These are phyloP conservation scores for Fusarium citri DNA, from an alignment of 2,329 filamentous ascomycete genomes.

Conservation along the genomic window DNA sequence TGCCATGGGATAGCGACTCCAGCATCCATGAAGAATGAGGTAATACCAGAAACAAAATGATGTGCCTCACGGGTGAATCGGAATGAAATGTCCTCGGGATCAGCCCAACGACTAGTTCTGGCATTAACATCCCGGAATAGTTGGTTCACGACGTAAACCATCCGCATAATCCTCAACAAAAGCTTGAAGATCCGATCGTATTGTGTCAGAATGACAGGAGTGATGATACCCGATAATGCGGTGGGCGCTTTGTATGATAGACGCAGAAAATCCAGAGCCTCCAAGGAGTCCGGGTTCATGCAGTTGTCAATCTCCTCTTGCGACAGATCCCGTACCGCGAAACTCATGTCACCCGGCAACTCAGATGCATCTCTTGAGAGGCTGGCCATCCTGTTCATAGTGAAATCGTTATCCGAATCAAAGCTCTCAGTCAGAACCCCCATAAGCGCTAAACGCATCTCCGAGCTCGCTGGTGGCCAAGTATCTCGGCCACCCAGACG, in stretches of 20 bases:
- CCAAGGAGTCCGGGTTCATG: constrained; percentile 83
- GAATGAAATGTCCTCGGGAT: constrained; percentile 55
- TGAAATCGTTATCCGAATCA: constrained; percentile 44
- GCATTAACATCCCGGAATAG: constrained; percentile 69
- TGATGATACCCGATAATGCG: constrained; percentile 79
- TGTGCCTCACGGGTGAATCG: constrained; percentile 81
- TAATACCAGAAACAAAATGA: constrained; percentile 79
- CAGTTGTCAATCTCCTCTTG: constrained; percentile 83
- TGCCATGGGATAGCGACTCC: constrained; percentile 81
- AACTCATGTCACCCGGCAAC: constrained; percentile 79
- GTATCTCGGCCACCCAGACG: constrained; percentile 82
- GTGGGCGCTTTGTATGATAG: constrained; percentile 84
- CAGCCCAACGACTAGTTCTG: constrained; percentile 50
- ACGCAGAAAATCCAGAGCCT: constrained; percentile 92
- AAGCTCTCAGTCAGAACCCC: constrained; percentile 85
- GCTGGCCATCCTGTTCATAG: constrained; percentile 43
- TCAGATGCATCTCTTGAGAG: constrained; percentile 49
- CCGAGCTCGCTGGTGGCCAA: constrained; percentile 95
- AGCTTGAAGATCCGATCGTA: constrained; percentile 90
- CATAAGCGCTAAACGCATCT: constrained; percentile 89
- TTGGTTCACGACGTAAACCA: constrained; percentile 79
- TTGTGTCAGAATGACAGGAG: constrained; percentile 74
- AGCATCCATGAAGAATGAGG: constrained; percentile 82
- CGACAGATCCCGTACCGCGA: constrained; percentile 84
- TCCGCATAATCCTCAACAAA: constrained; percentile 79